Base-by-base conservation (phyloP, 306 rosid species). In the Cucumis hystrix region DNA sequence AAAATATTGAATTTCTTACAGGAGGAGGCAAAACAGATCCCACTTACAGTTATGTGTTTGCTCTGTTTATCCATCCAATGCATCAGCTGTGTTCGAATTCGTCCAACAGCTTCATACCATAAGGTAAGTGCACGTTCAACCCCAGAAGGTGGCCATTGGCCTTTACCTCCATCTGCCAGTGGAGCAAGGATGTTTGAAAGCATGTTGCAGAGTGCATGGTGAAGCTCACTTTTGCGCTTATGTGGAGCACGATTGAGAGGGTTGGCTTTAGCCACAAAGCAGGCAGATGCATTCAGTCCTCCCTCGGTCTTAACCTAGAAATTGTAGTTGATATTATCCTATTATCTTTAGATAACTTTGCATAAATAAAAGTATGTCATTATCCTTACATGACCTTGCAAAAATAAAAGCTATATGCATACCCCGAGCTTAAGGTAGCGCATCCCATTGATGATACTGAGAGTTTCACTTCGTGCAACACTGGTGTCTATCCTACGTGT, bases 31-130 rank as follows among this genome's bases (percentile, higher is more conserved):
- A 79, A 18, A 33, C 15, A 13, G 21, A 82, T 54, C 76, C 79
- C 75, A 81, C 96, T 82, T 80, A 96, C 99, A 78, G 98, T 86
- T 69, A 96, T 84, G 85, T 96, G 99, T 83, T 96, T 96, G 97
- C 97, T 96, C 83, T 96, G 98, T 85, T 88, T 96, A 59, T 96
- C 99, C 97, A 96, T 96, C 99, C 99, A 96, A 63, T 91, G 91
- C 80, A 88, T 78, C 59, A 96, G 92, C 79, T 88, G 93, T 75
- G 80, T 82, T 83, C 98, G 87, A 77, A 96, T 96, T 75, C 99
- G 87, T 68, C 98, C 97, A 87, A 96, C 99, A 85, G 99, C 99
- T 78, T 96, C 99, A 82, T 85, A 88, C 99, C 99, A 96, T 67
- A 96, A 83, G 43, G 90, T 89, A 75, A 96, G 98, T n/a, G 96